Evolutionary conservation across 2,329 filamentous ascomycete genomes (phyloP), one percentile per base, ranked within the genome.

Genomic region (Penicillium rolfsii): DNA sequence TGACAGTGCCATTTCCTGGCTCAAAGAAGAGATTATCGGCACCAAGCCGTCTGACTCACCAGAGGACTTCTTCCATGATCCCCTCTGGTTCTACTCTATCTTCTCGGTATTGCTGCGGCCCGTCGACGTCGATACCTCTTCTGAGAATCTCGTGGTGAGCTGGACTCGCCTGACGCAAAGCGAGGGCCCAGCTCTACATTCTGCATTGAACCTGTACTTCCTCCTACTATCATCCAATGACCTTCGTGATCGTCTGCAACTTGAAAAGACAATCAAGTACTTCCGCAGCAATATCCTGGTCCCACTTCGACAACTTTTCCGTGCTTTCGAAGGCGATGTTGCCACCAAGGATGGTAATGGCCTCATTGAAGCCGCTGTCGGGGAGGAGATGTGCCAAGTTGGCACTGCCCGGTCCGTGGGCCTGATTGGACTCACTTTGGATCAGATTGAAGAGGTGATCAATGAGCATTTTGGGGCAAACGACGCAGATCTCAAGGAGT

Each of bases 191-290:
- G 83, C 84, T 67, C 83, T 85, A 62, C 81, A 87, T 26, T 81
- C 84, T 0, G 79, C 81, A 0, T 76, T 88, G 35, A 87, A 84
- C 64, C 81, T 88, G n/a, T 83, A 87, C 66, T 86, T 84, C 67
- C 72, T 87, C 0, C 74, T 87, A 0, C 73, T 86, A 1, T 79
- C 79, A 1, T 84, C 84, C 0, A 69, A 76, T 12, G 74, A 79
- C 16, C 73, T 87, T 1, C 80, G 82, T 35, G 69, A 77, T 22
- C 70, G 70, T 1, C 73, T 87, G 0, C 79, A 81, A 36, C 77
- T 87, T 2, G 69, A 71, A 24, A 74, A 74, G 60, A 72, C 74
- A 0, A 66, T 73, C 26, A 54, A 66, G 2, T 73, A 66, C 57
- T 77, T 79, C 66, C 73, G 69, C 16, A 66, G 58, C 16, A 65